Evolutionary conservation across 1,139 yeast genomes (phyloP).

Genomic region (Geotrichum europaeum): DNA sequence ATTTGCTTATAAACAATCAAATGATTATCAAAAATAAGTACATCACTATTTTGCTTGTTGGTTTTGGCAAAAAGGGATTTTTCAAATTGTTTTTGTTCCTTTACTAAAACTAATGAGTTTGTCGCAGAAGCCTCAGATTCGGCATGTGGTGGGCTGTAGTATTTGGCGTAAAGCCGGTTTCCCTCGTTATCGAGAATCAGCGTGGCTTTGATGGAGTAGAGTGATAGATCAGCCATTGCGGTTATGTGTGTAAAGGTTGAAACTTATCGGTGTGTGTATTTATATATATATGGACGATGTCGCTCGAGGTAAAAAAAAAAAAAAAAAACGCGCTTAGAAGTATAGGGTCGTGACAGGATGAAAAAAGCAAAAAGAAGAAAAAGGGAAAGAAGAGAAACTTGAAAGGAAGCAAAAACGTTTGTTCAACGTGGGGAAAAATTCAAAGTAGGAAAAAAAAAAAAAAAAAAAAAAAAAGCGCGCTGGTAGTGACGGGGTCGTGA

Average conservation of each 20-base stretch:
- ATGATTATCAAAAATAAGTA: constrained; percentile 66
- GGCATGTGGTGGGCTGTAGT: constrained; percentile 62
- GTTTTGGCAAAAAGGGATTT: constrained; percentile 65
- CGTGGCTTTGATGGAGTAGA: constrained; percentile 73
- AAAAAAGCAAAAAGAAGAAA: neutral
- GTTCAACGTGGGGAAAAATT: neutral
- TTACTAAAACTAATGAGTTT: constrained; percentile 36
- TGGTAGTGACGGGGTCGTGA: no score
- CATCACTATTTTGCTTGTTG: constrained; percentile 72
- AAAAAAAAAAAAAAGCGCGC: neutral
- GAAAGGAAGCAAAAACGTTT: neutral
- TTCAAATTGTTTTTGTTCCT: constrained; percentile 75
- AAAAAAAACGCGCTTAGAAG: no score
- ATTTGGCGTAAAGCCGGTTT: constrained; percentile 74
- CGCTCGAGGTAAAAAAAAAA: neutral
- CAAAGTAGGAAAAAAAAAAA: neutral
- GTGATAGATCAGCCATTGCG: constrained; percentile 28
- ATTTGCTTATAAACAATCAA: constrained; percentile 72
- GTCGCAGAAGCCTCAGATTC: constrained; percentile 29
- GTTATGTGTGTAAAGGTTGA: constrained; percentile 5
- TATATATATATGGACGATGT: neutral
- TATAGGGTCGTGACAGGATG: no score
- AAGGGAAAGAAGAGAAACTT: neutral
- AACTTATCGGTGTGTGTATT: neutral
- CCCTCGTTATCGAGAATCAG: constrained; percentile 80